Percentiles rank a stretch among this genome's conserved stretches.
phyloP scores from a whole-genome alignment of 345 rosid species.

The Leavenworthia alabamica region DNA sequence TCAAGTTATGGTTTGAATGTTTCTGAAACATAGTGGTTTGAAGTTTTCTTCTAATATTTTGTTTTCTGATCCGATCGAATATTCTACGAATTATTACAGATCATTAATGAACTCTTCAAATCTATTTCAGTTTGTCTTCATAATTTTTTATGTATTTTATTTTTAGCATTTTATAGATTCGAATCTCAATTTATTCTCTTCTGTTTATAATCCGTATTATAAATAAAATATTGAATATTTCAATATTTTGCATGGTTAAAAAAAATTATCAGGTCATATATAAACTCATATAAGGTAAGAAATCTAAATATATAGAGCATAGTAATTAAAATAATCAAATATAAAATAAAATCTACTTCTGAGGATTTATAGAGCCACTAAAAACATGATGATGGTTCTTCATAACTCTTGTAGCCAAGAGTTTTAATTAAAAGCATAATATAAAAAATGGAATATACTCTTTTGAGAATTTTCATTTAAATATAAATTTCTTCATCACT shows the following conservation, averaged over 20 bases:
- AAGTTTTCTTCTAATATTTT: conserved; percentile 16
- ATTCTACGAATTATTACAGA: conserved; percentile 12
- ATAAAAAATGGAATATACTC: conserved; percentile 21
- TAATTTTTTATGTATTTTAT: background rate
- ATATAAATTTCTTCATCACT: background rate
- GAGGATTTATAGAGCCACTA: background rate
- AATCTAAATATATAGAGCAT: background rate
- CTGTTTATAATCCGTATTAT: background rate
- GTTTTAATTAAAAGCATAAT: too few species aligned
- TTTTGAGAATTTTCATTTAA: background rate
- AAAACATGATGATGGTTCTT: conserved; percentile 12
- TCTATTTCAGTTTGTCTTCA: background rate
- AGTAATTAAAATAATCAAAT: background rate
- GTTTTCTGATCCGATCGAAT: background rate
- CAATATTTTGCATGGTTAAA: conserved; percentile 7
- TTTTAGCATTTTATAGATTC: conserved; percentile 7
- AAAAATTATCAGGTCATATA: background rate
- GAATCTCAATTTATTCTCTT: conserved; percentile 11
- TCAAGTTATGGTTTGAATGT: conserved; percentile 1
- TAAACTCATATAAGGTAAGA: background rate
- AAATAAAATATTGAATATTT: background rate
- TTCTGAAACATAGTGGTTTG: conserved; percentile 13
- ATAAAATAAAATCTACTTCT: background rate
- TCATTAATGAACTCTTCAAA: conserved; percentile 12
- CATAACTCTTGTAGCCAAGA: conserved; percentile 6